Evolutionary conservation across 164 flowering plant species (phyloP).

Genomic region (Tinospora cordifolia): DNA sequence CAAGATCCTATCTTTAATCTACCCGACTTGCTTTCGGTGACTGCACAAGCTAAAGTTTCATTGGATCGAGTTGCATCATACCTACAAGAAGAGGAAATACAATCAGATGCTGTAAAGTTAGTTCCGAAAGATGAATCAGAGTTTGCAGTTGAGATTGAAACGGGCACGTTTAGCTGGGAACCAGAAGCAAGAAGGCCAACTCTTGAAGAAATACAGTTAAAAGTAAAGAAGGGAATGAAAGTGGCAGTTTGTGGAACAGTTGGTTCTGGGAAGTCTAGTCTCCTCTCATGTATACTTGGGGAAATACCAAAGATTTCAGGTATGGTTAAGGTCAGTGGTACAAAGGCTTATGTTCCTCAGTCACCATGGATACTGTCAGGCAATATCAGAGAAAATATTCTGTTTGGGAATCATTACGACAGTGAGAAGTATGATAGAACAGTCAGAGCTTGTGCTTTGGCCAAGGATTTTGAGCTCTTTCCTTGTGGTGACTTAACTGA

Average conservation of each 20-base stretch:
- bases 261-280: conserved; percentile 91
- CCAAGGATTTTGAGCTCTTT: conserved; percentile 84
- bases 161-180: conserved; percentile 77
- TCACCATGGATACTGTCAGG: conserved; percentile 94
- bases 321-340: conserved; percentile 61
- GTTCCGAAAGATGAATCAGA: conserved; percentile 44
- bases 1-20: conserved; percentile 84
- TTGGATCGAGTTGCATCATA: conserved; percentile 65
- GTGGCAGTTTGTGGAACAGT: conserved; percentile 93
- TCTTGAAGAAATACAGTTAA: conserved; percentile 49
- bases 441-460: conserved; percentile 74
- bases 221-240: conserved; percentile 75
- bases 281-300: conserved; percentile 77
- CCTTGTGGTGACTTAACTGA: conserved; percentile 75
- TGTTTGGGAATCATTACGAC: conserved; percentile 63
- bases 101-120: conserved; percentile 43
- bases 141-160: conserved; percentile 43
- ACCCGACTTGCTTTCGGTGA: conserved; percentile 64
- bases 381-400: conserved; percentile 69
- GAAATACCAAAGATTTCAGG: conserved; percentile 75
- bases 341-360: conserved; percentile 93
- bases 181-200: conserved; percentile 42
- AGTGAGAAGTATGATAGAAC: conserved; percentile 50
- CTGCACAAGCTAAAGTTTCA: conserved; percentile 85
- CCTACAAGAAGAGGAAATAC: conserved; percentile 73